Percentiles rank a stretch among this genome's conserved stretches.
phyloP scores from a whole-genome alignment of 2,329 filamentous ascomycete genomes.

The Calonectria pauciramosa region DNA sequence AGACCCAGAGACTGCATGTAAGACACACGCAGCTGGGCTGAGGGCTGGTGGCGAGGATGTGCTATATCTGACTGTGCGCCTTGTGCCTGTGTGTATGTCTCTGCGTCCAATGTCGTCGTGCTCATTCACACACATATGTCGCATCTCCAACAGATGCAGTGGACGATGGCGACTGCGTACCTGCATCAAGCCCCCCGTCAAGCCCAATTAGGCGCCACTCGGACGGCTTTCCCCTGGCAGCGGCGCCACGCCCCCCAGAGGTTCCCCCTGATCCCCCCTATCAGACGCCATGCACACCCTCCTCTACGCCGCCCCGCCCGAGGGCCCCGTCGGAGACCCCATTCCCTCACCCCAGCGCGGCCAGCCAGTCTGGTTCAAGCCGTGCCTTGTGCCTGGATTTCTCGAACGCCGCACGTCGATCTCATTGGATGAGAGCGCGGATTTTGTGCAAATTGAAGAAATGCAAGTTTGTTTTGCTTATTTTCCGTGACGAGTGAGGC shows the following conservation, averaged over 20 bases:
- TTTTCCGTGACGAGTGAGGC: constrained; percentile 13
- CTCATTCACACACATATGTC: not conserved
- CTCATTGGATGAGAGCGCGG: not conserved
- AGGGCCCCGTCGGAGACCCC: not conserved
- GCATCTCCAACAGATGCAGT: constrained; percentile 10
- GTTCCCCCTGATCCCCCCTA: constrained; percentile 9
- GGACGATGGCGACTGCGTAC: constrained; percentile 34
- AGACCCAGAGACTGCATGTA: not conserved
- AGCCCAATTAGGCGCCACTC: constrained; percentile 8
- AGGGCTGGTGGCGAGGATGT: not conserved
- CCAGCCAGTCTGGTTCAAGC: constrained; percentile 9
- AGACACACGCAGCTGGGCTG: not conserved
- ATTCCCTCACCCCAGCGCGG: constrained; percentile 5
- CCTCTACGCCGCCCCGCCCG: not conserved
- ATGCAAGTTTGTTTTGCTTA: constrained; percentile 14
- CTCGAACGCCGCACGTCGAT: not conserved
- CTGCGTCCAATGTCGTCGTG: not conserved
- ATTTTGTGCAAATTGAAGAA: constrained; percentile 21
- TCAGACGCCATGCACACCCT: not conserved
- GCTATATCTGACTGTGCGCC: not conserved
- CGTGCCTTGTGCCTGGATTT: constrained; percentile 5
- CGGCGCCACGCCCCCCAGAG: constrained; percentile 15
- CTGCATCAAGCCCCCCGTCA: constrained; percentile 38
- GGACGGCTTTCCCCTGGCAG: constrained; percentile 18
- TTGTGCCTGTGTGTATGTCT: not conserved